Evolutionary conservation across 495 filamentous ascomycete species (phyloP).

Genomic region (Pyrenula aspistea): DNA sequence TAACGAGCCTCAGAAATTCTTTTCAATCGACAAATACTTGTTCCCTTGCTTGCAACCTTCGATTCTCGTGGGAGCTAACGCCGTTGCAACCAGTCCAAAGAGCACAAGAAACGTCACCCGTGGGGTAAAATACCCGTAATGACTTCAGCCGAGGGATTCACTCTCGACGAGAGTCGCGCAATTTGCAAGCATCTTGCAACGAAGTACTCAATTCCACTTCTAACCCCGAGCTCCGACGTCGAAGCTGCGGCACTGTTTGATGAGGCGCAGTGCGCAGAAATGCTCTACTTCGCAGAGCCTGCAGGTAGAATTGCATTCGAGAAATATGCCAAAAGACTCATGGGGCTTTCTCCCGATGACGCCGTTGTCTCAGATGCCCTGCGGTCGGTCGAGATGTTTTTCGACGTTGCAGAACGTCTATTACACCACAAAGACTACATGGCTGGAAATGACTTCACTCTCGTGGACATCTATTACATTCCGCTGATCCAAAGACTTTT

Average conservation of each 20-base stretch:
- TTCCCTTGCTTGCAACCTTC: conserved; percentile 9
- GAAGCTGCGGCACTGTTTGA: conserved; percentile 29
- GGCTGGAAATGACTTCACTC: conserved; percentile 28
- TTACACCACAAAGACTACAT: conserved; percentile 26
- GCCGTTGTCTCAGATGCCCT: conserved; percentile 23
- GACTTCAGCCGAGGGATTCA: conserved; percentile 17
- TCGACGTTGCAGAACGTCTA: conserved; percentile 27
- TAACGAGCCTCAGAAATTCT: conserved; percentile 6
- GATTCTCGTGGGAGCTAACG: conserved; percentile 7
- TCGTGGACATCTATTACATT: conserved; percentile 33
- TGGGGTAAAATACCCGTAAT: conserved; percentile 26
- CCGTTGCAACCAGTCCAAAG: conserved; percentile 17
- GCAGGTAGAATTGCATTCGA: conserved; percentile 28
- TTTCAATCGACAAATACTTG: conserved; percentile 11
- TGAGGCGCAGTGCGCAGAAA: conserved; percentile 26
- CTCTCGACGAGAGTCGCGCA: conserved; percentile 31
- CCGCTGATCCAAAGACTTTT: conserved; percentile 29
- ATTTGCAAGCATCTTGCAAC: conserved; percentile 33
- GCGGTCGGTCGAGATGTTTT: conserved; percentile 22
- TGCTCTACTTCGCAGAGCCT: conserved; percentile 27
- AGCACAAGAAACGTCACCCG: conserved; percentile 25
- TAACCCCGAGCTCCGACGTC: conserved; percentile 24
- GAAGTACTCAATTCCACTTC: conserved; percentile 25
- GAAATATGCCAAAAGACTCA: conserved; percentile 29
- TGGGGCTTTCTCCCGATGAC: conserved; percentile 26